These are phyloP conservation scores for Lolium rigidum DNA, from an alignment of 176 grass and related monocot genomes.

Conservation along the genomic window DNA sequence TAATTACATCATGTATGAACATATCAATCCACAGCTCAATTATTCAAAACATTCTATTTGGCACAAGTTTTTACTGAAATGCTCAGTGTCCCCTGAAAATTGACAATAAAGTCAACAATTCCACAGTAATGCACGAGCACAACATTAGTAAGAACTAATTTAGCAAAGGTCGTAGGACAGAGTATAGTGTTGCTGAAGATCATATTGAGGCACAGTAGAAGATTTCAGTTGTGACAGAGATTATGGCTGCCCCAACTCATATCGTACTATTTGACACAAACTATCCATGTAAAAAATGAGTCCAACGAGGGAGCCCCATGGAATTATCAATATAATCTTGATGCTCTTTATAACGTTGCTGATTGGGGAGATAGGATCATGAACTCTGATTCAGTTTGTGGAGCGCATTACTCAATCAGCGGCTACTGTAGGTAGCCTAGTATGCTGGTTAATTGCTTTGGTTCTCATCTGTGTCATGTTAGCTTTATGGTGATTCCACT, in stretches of 20 bases:
- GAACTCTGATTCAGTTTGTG: constrained; percentile 21
- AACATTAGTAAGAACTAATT: neutral
- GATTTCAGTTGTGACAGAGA: neutral
- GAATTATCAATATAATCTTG: neutral
- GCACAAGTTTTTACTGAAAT: neutral
- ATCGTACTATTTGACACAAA: constrained; percentile 1
- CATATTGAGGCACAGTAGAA: neutral
- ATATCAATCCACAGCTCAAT: neutral
- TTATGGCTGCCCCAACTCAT: neutral
- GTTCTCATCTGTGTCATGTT: constrained; percentile 9
- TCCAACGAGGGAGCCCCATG: neutral
- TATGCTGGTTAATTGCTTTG: constrained; percentile 3
- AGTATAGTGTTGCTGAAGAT: neutral
- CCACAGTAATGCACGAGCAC: neutral
- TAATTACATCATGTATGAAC: neutral
- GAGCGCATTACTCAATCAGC: constrained; percentile 19
- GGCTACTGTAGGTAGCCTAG: neutral
- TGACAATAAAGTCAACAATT: neutral
- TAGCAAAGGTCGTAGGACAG: neutral
- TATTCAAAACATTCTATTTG: neutral
- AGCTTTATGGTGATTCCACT: neutral
- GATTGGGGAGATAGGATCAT: neutral
- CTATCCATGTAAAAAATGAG: neutral
- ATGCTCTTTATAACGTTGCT: neutral
- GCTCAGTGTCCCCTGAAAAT: neutral